phyloP scores from a whole-genome alignment of 2,329 filamentous ascomycete species.

The Cercospora sesami region DNA sequence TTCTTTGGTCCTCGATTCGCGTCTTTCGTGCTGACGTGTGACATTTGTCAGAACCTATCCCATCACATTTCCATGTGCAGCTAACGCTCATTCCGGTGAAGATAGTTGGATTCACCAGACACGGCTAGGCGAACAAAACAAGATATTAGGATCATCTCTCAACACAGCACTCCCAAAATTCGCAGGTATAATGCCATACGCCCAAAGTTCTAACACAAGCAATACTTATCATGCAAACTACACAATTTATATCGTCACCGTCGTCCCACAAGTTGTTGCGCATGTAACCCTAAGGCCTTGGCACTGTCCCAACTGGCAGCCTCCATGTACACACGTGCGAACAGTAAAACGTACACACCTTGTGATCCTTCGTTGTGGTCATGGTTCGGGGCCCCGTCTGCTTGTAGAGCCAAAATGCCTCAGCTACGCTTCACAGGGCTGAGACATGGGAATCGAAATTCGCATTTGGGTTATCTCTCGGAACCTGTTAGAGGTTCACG shows the following conservation, averaged over 20 bases:
- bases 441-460: no score
- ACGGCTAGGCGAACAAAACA: background rate
- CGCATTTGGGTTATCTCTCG: no score
- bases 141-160: background rate
- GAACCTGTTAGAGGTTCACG: no score
- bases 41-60: background rate
- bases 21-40: background rate
- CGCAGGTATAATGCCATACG: background rate
- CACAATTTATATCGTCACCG: background rate
- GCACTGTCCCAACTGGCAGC: background rate
- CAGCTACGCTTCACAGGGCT: no score
- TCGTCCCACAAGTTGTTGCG: background rate
- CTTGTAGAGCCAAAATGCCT: no score
- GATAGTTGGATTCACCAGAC: background rate
- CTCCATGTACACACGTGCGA: background rate
- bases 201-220: background rate
- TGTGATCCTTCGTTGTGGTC: no score
- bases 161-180: background rate
- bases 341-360: background rate
- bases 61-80: background rate
- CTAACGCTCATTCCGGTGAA: background rate
- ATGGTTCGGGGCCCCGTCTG: no score
- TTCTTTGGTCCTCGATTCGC: background rate
- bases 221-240: no score
- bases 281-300: constrained; percentile 3